phyloP scores from a whole-genome alignment of 192 early-diverging fungal species.

The Ramicandelaber brevisporus region DNA sequence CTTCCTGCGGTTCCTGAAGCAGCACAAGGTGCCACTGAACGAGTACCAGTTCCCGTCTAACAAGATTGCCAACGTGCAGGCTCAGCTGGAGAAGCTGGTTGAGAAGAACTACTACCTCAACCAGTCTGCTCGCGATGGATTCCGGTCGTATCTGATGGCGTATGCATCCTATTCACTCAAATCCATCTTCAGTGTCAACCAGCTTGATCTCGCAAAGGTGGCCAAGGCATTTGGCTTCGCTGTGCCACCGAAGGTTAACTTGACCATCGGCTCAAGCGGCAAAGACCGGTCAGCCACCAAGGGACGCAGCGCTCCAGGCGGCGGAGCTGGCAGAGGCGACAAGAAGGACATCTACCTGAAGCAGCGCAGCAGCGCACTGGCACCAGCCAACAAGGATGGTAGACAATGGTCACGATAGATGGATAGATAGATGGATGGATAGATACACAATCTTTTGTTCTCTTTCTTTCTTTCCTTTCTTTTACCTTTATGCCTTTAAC shows the following conservation, averaged over 20 bases:
- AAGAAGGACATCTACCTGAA: no score
- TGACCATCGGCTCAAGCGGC: slow-evolving; percentile 15
- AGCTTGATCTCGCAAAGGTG: slow-evolving; percentile 73
- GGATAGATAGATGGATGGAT: no score
- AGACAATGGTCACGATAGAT: no score
- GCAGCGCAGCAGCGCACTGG: no score
- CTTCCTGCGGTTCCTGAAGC: slow-evolving; percentile 91
- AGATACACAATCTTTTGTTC: no score
- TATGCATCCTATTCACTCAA: slow-evolving; percentile 92
- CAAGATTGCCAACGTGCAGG: slow-evolving; percentile 94
- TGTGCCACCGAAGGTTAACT: slow-evolving; percentile 81
- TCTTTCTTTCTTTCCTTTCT: no score
- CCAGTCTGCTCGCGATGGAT: slow-evolving; percentile 86
- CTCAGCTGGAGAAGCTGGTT: slow-evolving; percentile 84
- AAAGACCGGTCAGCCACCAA: no score
- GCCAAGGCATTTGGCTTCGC: slow-evolving; percentile 89
- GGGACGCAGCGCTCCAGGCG: no score
- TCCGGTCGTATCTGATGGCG: slow-evolving; percentile 81
- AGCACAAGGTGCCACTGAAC: slow-evolving; percentile 94
- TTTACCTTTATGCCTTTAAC: no score
- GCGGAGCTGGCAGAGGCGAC: no score
- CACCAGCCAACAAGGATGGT: no score
- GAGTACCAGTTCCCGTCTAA: slow-evolving; percentile 91
- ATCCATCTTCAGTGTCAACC: slow-evolving; percentile 82
- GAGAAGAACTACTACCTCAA: slow-evolving; percentile 97